These are phyloP conservation scores for Lactarius tabidus DNA, from an alignment of 768 basidiomycete genomes.

Conservation along the genomic window DNA sequence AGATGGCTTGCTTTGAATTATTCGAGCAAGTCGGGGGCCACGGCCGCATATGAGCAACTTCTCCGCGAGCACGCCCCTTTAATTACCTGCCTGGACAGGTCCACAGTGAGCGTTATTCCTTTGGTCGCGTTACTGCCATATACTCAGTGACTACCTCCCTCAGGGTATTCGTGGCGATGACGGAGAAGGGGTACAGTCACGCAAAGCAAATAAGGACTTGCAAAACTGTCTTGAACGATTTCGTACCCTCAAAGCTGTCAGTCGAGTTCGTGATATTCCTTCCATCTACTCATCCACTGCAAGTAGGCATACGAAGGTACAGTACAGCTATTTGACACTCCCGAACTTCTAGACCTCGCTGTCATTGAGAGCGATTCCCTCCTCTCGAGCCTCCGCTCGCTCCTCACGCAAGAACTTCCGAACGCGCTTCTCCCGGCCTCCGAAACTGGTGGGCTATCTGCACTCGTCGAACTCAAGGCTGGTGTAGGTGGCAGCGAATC, in stretches of 20 bases:
- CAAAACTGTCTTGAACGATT: slow-evolving; percentile 5
- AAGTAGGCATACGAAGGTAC: slow-evolving; percentile 22
- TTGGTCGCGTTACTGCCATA: slow-evolving; percentile 5
- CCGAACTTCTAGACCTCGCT: slow-evolving; percentile 26
- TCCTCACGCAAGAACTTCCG: slow-evolving; percentile 51
- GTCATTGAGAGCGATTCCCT: slow-evolving; percentile 11
- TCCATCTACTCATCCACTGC: slow-evolving; percentile 7
- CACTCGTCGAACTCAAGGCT: slow-evolving; percentile 85
- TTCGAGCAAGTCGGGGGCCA: slow-evolving; percentile 18
- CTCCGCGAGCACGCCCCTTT: slow-evolving; percentile 18
- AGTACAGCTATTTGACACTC: slow-evolving; percentile 19
- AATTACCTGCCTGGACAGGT: slow-evolving; percentile 11
- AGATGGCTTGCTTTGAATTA: neutral
- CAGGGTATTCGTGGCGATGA: neutral
- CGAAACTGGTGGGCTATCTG: slow-evolving; percentile 59
- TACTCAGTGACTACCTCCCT: neutral
- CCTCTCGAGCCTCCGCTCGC: slow-evolving; percentile 14
- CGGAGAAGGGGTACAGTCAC: neutral
- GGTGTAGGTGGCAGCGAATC: slow-evolving; percentile 93
- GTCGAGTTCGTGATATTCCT: neutral
- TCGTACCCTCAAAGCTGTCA: slow-evolving; percentile 13
- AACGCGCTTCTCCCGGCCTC: slow-evolving; percentile 70
- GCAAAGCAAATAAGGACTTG: slow-evolving; percentile 8
- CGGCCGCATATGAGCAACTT: slow-evolving; percentile 11
- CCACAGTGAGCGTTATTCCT: neutral